These are phyloP conservation scores for Leucogyrophana mollusca DNA, from an alignment of 768 basidiomycete species.

Conservation along the genomic window DNA sequence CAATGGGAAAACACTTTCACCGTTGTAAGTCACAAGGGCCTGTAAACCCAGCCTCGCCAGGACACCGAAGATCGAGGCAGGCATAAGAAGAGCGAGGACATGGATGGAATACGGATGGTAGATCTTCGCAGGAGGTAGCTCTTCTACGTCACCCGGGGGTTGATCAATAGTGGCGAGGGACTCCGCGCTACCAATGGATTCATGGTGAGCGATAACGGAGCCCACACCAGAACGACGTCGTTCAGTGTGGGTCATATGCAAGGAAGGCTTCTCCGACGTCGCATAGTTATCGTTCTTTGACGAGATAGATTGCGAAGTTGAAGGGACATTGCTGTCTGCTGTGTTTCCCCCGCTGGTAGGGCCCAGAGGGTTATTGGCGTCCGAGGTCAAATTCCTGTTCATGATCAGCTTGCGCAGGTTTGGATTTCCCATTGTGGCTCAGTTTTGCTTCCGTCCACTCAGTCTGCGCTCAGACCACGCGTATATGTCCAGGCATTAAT, in stretches of 20 bases:
- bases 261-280: no score
- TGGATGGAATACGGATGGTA: conserved; percentile 59
- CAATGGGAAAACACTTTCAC: conserved; percentile 74
- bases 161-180: conserved; percentile 42
- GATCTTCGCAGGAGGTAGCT: conserved; percentile 32
- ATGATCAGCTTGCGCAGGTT: no score
- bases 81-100: conserved; percentile 70
- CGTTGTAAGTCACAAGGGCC: conserved; percentile 73
- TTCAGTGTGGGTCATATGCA: neutral
- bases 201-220: conserved; percentile 33
- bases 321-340: no score
- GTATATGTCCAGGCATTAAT: no score
- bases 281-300: no score
- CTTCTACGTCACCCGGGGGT: conserved; percentile 34
- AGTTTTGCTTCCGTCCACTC: no score
- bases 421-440: no score
- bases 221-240: conserved; percentile 28
- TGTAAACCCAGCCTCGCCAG: conserved; percentile 78
- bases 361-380: no score
- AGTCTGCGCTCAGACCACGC: no score
- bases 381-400: no score
- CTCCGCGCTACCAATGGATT: conserved; percentile 28
- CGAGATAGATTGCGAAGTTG: no score
- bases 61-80: conserved; percentile 82
- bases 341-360: no score